phyloP scores from a whole-genome alignment of 2,329 filamentous ascomycete species.

The Tolypocladium endophyticum region DNA sequence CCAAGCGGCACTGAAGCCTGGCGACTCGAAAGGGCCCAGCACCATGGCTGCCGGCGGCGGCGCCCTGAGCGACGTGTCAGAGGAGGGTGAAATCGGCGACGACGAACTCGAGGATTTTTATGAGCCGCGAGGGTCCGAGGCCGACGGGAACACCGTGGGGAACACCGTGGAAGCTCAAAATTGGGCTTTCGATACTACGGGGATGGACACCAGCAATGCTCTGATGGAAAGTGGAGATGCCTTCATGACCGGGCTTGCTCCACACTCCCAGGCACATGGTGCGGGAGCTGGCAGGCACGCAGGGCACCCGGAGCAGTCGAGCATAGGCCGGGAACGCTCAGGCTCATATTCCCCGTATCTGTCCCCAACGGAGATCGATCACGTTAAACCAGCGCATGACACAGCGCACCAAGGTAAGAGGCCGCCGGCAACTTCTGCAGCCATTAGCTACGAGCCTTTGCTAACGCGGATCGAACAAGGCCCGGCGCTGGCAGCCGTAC shows the following conservation, averaged over 20 bases:
- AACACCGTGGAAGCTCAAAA: background rate
- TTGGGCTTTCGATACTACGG: background rate
- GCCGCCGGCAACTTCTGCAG: constrained; percentile 3
- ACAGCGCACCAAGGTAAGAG: background rate
- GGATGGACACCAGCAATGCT: background rate
- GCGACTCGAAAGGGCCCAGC: background rate
- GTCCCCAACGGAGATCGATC: constrained; percentile 35
- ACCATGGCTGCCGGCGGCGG: constrained; percentile 2
- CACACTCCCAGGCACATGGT: background rate
- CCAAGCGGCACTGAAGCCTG: background rate
- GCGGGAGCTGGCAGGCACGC: background rate
- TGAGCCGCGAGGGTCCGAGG: constrained; percentile 23
- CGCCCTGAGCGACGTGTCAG: constrained; percentile 21
- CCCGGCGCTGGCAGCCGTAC: background rate
- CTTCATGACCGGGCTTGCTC: background rate
- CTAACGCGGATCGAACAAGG: background rate
- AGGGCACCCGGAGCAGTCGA: background rate
- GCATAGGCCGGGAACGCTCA: constrained; percentile 28
- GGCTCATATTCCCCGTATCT: constrained; percentile 43
- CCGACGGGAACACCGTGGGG: background rate
- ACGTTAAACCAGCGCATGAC: background rate
- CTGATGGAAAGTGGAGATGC: background rate
- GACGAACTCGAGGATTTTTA: constrained; percentile 50
- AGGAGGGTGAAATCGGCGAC: constrained; percentile 73
- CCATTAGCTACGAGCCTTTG: background rate